Evolutionary conservation across 441 rosid species (phyloP), one percentile per base, ranked within the genome.

Genomic region (Populus hybrid): DNA sequence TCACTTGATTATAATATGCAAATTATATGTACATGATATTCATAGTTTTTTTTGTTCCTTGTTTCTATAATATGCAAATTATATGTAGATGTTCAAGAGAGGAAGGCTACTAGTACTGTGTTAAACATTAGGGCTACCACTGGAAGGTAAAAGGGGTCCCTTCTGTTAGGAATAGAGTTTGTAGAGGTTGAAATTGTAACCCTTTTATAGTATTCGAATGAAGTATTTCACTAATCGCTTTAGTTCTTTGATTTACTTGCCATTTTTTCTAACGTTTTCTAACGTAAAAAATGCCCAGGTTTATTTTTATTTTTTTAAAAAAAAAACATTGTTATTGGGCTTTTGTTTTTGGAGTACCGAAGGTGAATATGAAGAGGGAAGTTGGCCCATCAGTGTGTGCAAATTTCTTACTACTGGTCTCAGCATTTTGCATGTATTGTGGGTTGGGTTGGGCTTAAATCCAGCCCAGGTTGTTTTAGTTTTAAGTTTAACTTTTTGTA

Each of bases 21-120:
- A 71, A 63, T n/a, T 66, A 31, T 78, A 79, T 73, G 4, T 59
- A 59, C 78, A 70, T 82, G 21, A 20, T 66, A 31, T 40, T 72
- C 16, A 63, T 64, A 23, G 18, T 7, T 45, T 21, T 29, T 31
- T 38, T 38, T 61, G 14, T 24, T 26, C 26, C 11, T 67, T 36
- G 18, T 24, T 14, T 75, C 2, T 23, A 4, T 12, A 33, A 33
- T 33, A 33, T 33, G 7, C 36, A 6, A 33, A 33, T 33, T 33
- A 33, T 33, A 33, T 33, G 36, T 33, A 33, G 3, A 24, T 66
- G 35, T 65, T 31, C 14, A 29, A 10, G 33, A 29, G 65, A 36
- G 56, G 35, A 63, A 74, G 33, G 9, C 18, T 20, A 26, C 9
- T 69, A 70, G 53, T 6, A 31, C 69, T 26, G 70, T 69, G 23